A percentile compares a stretch with the other conserved stretches of the same genome.
Evolutionary conservation across 176 grass and related monocot genomes (phyloP).

Genomic region (Saccharum spontaneum): DNA sequence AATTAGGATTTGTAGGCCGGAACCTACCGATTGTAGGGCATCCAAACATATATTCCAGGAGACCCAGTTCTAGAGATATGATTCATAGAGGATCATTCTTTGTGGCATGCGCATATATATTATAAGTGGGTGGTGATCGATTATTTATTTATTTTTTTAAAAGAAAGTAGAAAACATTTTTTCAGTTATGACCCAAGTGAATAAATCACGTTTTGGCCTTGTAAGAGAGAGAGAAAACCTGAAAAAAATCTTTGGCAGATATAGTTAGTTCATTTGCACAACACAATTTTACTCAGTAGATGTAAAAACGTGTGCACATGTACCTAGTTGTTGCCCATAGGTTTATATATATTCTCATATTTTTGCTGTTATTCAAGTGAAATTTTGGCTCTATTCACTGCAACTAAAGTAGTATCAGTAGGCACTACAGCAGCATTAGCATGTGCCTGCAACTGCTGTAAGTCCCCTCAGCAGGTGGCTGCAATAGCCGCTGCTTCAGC

Average conservation of each 20-base stretch:
- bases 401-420: no score
- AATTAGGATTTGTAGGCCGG: conserved; percentile 32
- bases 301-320: neutral
- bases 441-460: no score
- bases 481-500: no score
- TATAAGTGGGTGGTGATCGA: neutral
- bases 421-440: neutral
- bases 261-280: neutral
- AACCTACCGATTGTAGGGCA: conserved; percentile 35
- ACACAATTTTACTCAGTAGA: neutral
- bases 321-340: no score
- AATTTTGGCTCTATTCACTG: no score
- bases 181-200: neutral
- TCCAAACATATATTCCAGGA: conserved; percentile 47
- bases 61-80: conserved; percentile 24
- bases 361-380: neutral
- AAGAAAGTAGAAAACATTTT: neutral
- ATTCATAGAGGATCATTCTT: conserved; percentile 4
- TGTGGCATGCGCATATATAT: neutral
- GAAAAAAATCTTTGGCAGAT: no score
- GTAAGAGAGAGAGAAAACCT: no score
- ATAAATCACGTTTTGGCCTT: no score
- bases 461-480: no score
- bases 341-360: neutral
- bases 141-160: neutral